phyloP scores from a whole-genome alignment of 2,329 filamentous ascomycete genomes.

The Rhytidhysteron rufulum region DNA sequence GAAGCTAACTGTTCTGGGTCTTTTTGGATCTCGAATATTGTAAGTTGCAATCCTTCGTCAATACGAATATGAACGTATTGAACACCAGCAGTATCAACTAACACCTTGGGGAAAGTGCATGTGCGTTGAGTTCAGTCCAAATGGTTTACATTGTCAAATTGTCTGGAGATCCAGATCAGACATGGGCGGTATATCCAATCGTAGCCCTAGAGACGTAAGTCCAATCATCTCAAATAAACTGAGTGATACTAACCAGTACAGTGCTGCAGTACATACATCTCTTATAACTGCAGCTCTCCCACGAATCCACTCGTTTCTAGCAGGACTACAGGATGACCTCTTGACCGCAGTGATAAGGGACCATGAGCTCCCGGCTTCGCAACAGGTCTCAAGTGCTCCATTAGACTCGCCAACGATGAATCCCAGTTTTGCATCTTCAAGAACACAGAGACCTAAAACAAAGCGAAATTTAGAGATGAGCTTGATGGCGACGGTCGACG shows the following conservation, averaged over 20 bases:
- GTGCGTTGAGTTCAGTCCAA: not conserved
- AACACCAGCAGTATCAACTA: not conserved
- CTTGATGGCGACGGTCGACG: not conserved
- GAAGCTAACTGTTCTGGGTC: not conserved
- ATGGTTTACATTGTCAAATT: not conserved
- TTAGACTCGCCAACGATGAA: not conserved
- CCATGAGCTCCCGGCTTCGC: not conserved
- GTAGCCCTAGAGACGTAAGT: not conserved
- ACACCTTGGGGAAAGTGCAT: not conserved
- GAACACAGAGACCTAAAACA: not conserved
- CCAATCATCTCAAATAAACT: not conserved
- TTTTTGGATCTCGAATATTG: not conserved
- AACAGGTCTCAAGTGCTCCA: not conserved
- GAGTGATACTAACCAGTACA: not conserved
- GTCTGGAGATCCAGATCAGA: not conserved
- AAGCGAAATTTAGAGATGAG: not conserved
- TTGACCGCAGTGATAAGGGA: not conserved
- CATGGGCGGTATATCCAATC: not conserved
- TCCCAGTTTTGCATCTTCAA: not conserved
- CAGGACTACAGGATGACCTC: not conserved
- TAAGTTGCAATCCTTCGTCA: not conserved
- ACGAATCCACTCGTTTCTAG: constrained; percentile 1
- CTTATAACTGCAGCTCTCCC: constrained; percentile 2
- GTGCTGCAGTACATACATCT: not conserved
- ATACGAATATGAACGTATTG: not conserved